Evolutionary conservation across 176 grass and related monocot species (phyloP), one percentile per base, ranked within the genome.

Genomic region (Oryza glumipatula): DNA sequence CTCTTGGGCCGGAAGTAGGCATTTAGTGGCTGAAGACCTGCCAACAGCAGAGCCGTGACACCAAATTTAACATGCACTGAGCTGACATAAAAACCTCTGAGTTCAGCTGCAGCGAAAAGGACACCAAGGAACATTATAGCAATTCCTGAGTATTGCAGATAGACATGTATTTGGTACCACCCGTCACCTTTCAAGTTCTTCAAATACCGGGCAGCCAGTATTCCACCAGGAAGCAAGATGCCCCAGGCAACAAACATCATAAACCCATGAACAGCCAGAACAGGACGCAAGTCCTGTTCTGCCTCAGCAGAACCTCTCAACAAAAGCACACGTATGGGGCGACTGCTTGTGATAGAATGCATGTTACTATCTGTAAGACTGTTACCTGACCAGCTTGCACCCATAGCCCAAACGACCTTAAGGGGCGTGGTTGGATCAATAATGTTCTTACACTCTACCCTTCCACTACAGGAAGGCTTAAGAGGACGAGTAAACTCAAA

Each of bases 161-260:
- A 99, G 70, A 87, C 86, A 76, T 99, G 96, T 76, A 90, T 87
- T 44, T 91, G 93, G 84, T 85, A 99, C 96, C 93, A 96, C 36
- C 91, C 88, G 77, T 98, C 87, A 72, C 89, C 91, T 74, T 95
- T 92, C 76, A 88, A 70, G 73, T 89, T 94, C 78, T 94, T 99
- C 88, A 99, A 84, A 84, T 94, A 99, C 63, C 96, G 89, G 73
- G 96, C 93, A 78, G 93, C 86, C 72, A 99, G 65, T 92, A 96
- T 90, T 65, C 91, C 93, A 56, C 89, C 89, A 65, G 96, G 96
- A 83, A 99, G 90, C 83, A 99, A 89, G 61, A 96, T 85, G 14
- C 91, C 96, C 93, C 91, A 96, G 38, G 96, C 88, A 32, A 99
- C 89, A 89, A 99, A 96, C 96, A 96, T 99, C 83, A 99, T 90